Conservation (phyloP, 768 basidiomycete species). For the Russula emetica region DNA sequence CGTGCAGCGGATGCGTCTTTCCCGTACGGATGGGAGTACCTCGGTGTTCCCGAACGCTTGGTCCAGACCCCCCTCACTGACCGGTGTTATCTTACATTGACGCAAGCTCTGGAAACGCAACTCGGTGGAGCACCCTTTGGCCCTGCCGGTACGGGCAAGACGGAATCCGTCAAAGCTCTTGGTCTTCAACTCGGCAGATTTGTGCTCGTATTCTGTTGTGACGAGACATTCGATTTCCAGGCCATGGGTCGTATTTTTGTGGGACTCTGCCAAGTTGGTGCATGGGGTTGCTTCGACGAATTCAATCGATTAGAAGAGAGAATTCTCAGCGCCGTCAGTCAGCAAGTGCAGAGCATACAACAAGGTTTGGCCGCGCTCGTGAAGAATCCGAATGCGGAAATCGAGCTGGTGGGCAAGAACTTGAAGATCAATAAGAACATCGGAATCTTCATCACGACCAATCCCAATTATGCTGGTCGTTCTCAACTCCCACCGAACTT, state of each 20-base stretch:
- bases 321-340: slow-evolving; percentile 95
- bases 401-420: slow-evolving; percentile 92
- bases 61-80: slow-evolving; percentile 98
- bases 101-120: slow-evolving; percentile 91
- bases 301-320: slow-evolving; percentile 98
- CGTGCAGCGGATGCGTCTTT: slow-evolving; percentile 88
- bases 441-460: slow-evolving; percentile 99
- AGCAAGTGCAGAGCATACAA: slow-evolving; percentile 98
- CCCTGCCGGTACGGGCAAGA: slow-evolving; percentile 94
- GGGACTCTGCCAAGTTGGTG: slow-evolving; percentile 97
- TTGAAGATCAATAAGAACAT: slow-evolving; percentile 93
- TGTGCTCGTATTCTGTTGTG: slow-evolving; percentile 99
- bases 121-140: slow-evolving; percentile 98
- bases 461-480: slow-evolving; percentile 97
- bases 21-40: slow-evolving; percentile 98
- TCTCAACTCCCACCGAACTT: slow-evolving; percentile 84
- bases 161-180: slow-evolving; percentile 97
- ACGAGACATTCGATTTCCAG: slow-evolving; percentile 99
- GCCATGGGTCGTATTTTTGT: slow-evolving; percentile 99
- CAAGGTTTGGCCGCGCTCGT: slow-evolving; percentile 83
- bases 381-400: slow-evolving; percentile 83
- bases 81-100: slow-evolving; percentile 91
- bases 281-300: slow-evolving; percentile 98
- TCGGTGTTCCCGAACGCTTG: slow-evolving; percentile 93
- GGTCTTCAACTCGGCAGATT: slow-evolving; percentile 97